Evolutionary conservation across 1,284 basidiomycete genomes (phyloP).

Genomic region (Phylloporus sp.): DNA sequence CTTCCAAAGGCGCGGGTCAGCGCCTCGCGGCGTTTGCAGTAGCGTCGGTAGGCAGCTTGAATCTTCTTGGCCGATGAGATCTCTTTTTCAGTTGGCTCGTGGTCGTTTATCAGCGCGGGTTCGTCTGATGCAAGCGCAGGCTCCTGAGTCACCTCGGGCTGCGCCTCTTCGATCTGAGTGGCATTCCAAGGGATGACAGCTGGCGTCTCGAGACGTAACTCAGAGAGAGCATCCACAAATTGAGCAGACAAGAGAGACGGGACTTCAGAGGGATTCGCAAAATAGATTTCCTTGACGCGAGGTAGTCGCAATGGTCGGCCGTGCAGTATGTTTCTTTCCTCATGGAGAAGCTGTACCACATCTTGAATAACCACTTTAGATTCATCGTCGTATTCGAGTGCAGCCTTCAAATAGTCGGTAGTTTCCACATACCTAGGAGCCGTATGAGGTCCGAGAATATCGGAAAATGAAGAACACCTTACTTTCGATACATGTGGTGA

Average conservation of each 20-base stretch:
- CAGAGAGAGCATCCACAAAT: slow-evolving; percentile 26
- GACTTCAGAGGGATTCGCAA: slow-evolving; percentile 24
- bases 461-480: background rate
- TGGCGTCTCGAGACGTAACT: slow-evolving; percentile 19
- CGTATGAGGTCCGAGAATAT: background rate
- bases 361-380: slow-evolving; percentile 27
- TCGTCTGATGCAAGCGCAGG: slow-evolving; percentile 24
- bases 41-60: slow-evolving; percentile 26
- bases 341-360: slow-evolving; percentile 35
- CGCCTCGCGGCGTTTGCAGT: slow-evolving; percentile 34
- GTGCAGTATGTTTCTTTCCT: slow-evolving; percentile 5
- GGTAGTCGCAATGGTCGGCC: slow-evolving; percentile 9
- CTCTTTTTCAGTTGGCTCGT: slow-evolving; percentile 32
- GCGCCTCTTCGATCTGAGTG: slow-evolving; percentile 4
- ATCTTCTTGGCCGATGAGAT: slow-evolving; percentile 27
- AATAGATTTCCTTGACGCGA: slow-evolving; percentile 28
- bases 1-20: slow-evolving; percentile 38
- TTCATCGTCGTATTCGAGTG: slow-evolving; percentile 29
- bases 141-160: slow-evolving; percentile 1
- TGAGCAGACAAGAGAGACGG: slow-evolving; percentile 28
- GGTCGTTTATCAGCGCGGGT: slow-evolving; percentile 18
- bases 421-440: slow-evolving; percentile 26
- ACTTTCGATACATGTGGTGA: slow-evolving; percentile 26
- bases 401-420: slow-evolving; percentile 21
- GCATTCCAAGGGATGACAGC: slow-evolving; percentile 19